Evolutionary conservation across 2,329 filamentous ascomycete species (phyloP), one percentile per base, ranked within the genome.

Genomic region (Herpomyces periplanetae): DNA sequence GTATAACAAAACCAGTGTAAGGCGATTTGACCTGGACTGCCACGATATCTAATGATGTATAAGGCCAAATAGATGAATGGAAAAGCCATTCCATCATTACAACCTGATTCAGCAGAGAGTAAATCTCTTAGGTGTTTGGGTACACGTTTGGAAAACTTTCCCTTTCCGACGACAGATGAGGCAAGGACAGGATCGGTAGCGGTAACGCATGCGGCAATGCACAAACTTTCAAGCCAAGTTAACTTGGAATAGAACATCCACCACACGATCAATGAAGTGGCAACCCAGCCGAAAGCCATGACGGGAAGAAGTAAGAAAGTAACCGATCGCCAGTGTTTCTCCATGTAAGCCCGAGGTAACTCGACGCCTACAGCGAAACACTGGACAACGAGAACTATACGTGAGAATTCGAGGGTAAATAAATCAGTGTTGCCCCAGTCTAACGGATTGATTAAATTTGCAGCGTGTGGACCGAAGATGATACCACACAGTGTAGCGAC

Each of bases 11-110:
- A 53, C 61, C 73, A 96, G 39, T 91, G 57, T 25, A 61, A 61
- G 8, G 60, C 52, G 16, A 85, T 65, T 20, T 64, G 39, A 17
- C 42, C 40, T 3, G 63, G 55, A 28, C 63, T 38, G 11, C 55
- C 56, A 25, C 61, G 47, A 35, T 75, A 87, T 27, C 63, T 56
- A 27, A 91, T 66, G 17, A 91, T 51, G 38, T 88, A 91, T 12
- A 88, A 45, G 1, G 66, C 61, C 12, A 96, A 49, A 35, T 96
- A 96, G 31, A 96, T 55, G 37, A 96, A 96, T 1, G 80, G 80
- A 34, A 96, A 96, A 1, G 80, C 80, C 80, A 96, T 96, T 40
- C 80, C 80, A 37, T 96, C 80, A 48, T 96, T 96, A 43, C 80
- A 96, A 12, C 80, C 80, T 4, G 80, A 96, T 41, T 96, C 80